Base-by-base conservation (phyloP, 768 basidiomycete species). In the Kwoniella europaea region DNA sequence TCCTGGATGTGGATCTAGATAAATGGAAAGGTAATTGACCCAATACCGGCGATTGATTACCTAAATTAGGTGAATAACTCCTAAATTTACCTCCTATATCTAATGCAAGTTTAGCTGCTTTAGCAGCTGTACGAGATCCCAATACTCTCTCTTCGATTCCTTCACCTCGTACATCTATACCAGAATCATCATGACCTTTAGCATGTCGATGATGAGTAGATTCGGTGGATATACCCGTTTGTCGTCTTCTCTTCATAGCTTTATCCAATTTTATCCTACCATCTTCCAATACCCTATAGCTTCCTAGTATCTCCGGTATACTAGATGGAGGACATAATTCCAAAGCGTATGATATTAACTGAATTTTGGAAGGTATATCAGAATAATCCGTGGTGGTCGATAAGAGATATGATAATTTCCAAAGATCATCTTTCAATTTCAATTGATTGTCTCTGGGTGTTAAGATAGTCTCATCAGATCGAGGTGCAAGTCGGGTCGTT, bases 381-480 rank as follows among this genome's bases (percentile, higher is more conserved):
- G 86, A 78, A 77, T 90, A 94, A 76, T 91, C 92, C 7, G 89
- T 86, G 74, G 94, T 91, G 69, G 90, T 88, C 16, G 93, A 95
- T 2, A 98, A 88, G 83, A 92, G 91, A 84, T 90, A 93, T 79
- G 92, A 93, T 2, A 91, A 89, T 29, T 91, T 89, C 95, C 95
- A 98, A 73, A 91, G 92, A 44, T 94, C 90, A 74, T 93, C 91
- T 58, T 29, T 68, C 61, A 68, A 84, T 82, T 29, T 68, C 61
- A 68, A 84, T 82, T 35, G 89, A 75, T 67, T 83, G 82, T 54
- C 15, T 83, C 24, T 46, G 35, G 35, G 6, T 6, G 35, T 35
- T 7, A 4, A 3, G 35, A 35, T 35, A 35, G 35, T 7, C 35
- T 35, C 35, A 35, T 4, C 56, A 20, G 56, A 13, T 57, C 20